Conservation (phyloP, 768 basidiomycete genomes). For the Suillus weaverae region DNA sequence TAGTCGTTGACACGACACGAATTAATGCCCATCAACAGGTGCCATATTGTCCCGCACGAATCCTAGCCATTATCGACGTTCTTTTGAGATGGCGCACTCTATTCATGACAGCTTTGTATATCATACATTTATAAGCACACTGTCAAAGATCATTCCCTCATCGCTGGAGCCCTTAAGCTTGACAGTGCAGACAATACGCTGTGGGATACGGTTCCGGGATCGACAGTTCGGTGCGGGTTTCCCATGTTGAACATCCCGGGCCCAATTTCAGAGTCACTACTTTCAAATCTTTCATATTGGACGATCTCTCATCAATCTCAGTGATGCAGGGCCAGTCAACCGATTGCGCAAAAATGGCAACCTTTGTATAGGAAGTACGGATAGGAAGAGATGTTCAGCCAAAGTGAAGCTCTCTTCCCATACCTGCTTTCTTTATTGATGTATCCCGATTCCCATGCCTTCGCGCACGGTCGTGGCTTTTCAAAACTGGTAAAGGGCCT, state of each 20-base stretch:
- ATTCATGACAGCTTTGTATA: background rate
- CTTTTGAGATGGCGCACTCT: background rate
- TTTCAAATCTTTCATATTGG: background rate
- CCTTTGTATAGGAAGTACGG: background rate
- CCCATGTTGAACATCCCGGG: background rate
- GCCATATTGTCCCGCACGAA: slow-evolving; percentile 58
- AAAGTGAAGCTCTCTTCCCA: background rate
- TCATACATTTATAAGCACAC: background rate
- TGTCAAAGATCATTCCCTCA: background rate
- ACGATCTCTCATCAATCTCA: background rate
- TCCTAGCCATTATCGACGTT: background rate
- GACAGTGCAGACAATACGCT: background rate
- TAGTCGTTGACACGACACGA: background rate
- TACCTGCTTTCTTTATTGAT: background rate
- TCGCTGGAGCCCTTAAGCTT: background rate
- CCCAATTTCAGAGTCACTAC: background rate
- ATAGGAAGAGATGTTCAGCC: slow-evolving; percentile 1
- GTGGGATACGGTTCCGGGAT: background rate
- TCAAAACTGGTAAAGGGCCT: background rate
- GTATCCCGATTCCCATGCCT: background rate
- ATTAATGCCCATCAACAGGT: slow-evolving; percentile 37
- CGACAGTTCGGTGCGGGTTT: background rate
- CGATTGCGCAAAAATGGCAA: background rate
- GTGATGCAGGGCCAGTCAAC: background rate
- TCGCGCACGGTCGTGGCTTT: background rate